Conservation (phyloP, 2,329 filamentous ascomycete genomes). For the Verticillium tricorpus region DNA sequence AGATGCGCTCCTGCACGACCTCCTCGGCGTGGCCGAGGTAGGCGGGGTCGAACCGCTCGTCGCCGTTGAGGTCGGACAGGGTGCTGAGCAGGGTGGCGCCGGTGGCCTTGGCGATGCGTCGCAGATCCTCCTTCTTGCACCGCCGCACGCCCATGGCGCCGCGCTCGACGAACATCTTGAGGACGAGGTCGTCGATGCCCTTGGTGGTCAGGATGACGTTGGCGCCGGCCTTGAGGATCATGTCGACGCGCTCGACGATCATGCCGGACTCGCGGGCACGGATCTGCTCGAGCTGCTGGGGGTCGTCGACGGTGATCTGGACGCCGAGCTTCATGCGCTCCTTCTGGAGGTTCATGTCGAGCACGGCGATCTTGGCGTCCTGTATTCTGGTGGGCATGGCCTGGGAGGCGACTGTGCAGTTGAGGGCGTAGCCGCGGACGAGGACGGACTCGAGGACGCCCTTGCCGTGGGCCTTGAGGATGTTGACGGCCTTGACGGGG, state of each 20-base stretch:
- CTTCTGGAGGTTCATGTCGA: constrained; percentile 99
- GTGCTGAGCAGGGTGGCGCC: constrained; percentile 91
- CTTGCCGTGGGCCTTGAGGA: constrained; percentile 97
- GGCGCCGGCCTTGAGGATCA: constrained; percentile 95
- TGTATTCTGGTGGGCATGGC: constrained; percentile 91
- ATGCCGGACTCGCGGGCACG: constrained; percentile 88
- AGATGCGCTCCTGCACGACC: constrained; percentile 96
- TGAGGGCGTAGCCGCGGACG: constrained; percentile 94
- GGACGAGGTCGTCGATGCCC: constrained; percentile 92
- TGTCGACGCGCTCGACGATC: constrained; percentile 87
- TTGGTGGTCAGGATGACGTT: constrained; percentile 97
- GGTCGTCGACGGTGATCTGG: constrained; percentile 96
- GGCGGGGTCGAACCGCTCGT: constrained; percentile 91
- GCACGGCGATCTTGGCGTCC: constrained; percentile 92
- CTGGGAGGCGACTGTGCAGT: constrained; percentile 97
- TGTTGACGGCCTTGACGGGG: constrained; percentile 97
- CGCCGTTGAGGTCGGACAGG: constrained; percentile 92
- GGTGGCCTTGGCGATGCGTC: constrained; percentile 92
- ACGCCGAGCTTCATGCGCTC: constrained; percentile 99
- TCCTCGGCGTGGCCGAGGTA: constrained; percentile 90
- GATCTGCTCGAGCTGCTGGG: constrained; percentile 96
- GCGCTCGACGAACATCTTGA: constrained; percentile 92
- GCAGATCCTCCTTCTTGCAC: constrained; percentile 97
- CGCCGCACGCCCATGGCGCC: constrained; percentile 93
- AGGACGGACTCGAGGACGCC: constrained; percentile 81